Evolutionary conservation across 2,329 filamentous ascomycete species (phyloP).

Genomic region (Botryosphaeria dothidea): DNA sequence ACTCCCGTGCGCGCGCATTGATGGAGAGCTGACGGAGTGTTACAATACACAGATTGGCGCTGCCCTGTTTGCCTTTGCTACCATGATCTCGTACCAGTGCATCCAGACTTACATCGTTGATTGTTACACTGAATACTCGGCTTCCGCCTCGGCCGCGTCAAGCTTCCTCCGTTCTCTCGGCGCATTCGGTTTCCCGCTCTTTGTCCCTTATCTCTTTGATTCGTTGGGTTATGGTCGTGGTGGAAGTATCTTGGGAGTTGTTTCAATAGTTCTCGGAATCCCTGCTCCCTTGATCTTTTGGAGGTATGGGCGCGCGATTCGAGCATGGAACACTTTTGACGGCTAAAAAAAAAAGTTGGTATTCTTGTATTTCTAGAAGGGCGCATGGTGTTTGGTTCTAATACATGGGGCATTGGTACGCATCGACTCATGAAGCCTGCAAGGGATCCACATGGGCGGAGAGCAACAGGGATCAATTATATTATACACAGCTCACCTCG

Average conservation of each 20-base stretch:
- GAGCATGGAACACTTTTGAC: constrained; percentile 40
- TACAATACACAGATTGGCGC: constrained; percentile 46
- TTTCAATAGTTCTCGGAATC: constrained; percentile 44
- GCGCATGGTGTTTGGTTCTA: neutral
- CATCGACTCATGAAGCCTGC: neutral
- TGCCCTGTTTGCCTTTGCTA: constrained; percentile 50
- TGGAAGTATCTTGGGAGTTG: constrained; percentile 49
- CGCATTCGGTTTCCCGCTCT: constrained; percentile 49
- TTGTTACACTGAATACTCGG: constrained; percentile 52
- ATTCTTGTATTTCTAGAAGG: neutral
- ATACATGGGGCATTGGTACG: neutral
- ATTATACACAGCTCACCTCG: neutral
- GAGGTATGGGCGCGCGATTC: constrained; percentile 46
- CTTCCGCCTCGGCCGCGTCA: constrained; percentile 52
- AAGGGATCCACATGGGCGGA: neutral
- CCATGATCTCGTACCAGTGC: constrained; percentile 46
- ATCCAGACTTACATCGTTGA: constrained; percentile 59
- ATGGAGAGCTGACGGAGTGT: neutral
- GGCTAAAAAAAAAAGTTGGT: neutral
- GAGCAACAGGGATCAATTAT: neutral
- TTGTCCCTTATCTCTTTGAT: constrained; percentile 47
- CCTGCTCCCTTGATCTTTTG: constrained; percentile 54
- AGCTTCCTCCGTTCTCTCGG: constrained; percentile 49
- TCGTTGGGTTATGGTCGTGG: constrained; percentile 52
- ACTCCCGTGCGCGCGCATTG: too few species aligned